Base-by-base conservation (phyloP, 75 land plant genomes). In the Cunninghamia lanceolata region DNA sequence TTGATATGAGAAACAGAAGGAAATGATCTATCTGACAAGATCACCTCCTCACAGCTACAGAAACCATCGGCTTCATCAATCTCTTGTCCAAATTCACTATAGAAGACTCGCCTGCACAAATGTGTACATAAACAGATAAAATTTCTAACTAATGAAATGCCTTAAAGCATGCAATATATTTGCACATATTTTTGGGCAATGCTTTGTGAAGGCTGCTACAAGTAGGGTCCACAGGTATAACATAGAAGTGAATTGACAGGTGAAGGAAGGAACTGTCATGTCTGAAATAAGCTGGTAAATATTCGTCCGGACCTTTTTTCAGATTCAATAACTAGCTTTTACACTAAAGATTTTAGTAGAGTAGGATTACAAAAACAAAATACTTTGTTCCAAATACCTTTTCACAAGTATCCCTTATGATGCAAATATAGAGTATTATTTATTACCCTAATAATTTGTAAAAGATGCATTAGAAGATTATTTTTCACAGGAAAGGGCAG, bases 81-180 rank as follows among this genome's bases (percentile, higher is more conserved):
- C 43, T 80, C n/a, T 80, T 80, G 46, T 46, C 82, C 32, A 80
- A 80, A 80, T 28, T 80, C 82, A 80, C 47, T 43, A 80, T 43
- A 80, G 46, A 80, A 43, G 46, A 80, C 32, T 9, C 30, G 42
- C 82, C 82, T 80, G 50, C 30, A 80, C 50, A 80, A 76, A 40
- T 79, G 10, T 16, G 82, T 79, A 43, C 9, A 15, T 13, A 80
- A 43, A 43, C 32, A 25, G n/a, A 79, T 80, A 10, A 80, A 30
- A 16, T 45, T 80, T 43, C n/a, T 30, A 9, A 25, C 13, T 28
- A 43, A 80, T 76, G 50, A 43, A 80, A 80, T 42, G 50, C n/a
- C 45, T 42, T 50, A 80, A n/a, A 80, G 17, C 10, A 17, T 78
- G 81, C 42, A 78, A 78, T 77, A 80, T 43, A 9, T 11, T 43